A percentile compares a stretch with the other conserved stretches of the same genome.
These are phyloP conservation scores for Paulownia fortunei DNA, from an alignment of 257 asterid genomes.

Conservation along the genomic window DNA sequence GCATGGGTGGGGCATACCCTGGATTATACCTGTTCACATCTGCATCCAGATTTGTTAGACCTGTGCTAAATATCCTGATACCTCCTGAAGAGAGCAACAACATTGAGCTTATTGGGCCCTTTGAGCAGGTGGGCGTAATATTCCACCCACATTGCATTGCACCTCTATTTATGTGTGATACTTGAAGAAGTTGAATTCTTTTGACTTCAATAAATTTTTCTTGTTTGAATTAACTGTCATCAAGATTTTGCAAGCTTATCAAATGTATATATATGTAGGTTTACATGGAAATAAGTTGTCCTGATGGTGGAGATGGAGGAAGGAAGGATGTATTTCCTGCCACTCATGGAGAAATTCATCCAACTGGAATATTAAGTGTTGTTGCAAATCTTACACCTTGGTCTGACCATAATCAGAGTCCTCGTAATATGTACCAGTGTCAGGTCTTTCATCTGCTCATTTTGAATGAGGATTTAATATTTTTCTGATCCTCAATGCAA, in stretches of 20 bases:
- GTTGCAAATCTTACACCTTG: slow-evolving; percentile 97
- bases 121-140: slow-evolving; percentile 68
- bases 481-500: background rate
- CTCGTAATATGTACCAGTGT: slow-evolving; percentile 99
- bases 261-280: slow-evolving; percentile 54
- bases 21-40: slow-evolving; percentile 82
- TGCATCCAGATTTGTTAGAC: slow-evolving; percentile 95
- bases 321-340: slow-evolving; percentile 80
- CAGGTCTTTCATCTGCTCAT: slow-evolving; percentile 61
- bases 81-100: slow-evolving; percentile 69
- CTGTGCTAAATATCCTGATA: slow-evolving; percentile 69
- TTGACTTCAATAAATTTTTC: background rate
- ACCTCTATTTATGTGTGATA: slow-evolving; percentile 24
- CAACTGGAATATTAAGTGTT: slow-evolving; percentile 91
- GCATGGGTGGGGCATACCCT: slow-evolving; percentile 95
- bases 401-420: slow-evolving; percentile 99
- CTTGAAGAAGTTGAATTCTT: slow-evolving; percentile 16
- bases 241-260: slow-evolving; percentile 29
- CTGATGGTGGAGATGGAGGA: slow-evolving; percentile 96
- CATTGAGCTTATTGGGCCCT: slow-evolving; percentile 91
- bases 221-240: slow-evolving; percentile 13
- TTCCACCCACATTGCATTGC: slow-evolving; percentile 15
- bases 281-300: slow-evolving; percentile 96
- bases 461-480: slow-evolving; percentile 16
- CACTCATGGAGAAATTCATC: slow-evolving; percentile 95